Conservation (phyloP, 2,329 filamentous ascomycete genomes). For the Ascochyta pisi region DNA sequence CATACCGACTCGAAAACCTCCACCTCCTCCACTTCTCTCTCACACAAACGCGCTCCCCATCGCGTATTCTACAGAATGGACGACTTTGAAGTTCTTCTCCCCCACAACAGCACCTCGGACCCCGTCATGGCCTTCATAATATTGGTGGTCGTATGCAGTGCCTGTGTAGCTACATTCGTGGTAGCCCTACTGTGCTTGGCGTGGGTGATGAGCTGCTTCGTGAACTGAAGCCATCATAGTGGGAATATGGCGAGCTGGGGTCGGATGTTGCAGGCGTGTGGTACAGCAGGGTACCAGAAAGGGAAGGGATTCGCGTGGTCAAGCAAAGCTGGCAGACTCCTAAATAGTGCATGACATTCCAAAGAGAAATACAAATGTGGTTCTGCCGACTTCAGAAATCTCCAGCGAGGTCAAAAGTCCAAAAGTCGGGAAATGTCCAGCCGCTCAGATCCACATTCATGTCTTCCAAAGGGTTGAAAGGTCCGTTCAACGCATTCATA, state of each 20-base stretch:
- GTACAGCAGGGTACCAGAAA: neutral
- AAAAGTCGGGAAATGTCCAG: constrained; percentile 47
- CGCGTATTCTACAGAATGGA: neutral
- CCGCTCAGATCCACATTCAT: constrained; percentile 38
- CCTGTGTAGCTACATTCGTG: neutral
- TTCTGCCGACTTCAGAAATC: constrained; percentile 27
- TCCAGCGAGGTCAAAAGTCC: constrained; percentile 43
- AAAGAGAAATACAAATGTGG: neutral
- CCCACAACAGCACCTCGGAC: neutral
- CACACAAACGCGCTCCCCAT: too few relatives aligned
- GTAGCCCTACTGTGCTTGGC: neutral
- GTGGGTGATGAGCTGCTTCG: neutral
- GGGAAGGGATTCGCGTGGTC: neutral
- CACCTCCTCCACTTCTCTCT: too few relatives aligned
- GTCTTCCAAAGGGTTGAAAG: constrained; percentile 35
- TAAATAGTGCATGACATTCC: neutral
- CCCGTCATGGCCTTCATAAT: neutral
- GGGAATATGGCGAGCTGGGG: neutral
- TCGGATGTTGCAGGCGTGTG: neutral
- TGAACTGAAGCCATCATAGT: neutral
- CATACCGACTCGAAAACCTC: too few relatives aligned
- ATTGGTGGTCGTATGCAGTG: neutral
- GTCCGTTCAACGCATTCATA: constrained; percentile 4
- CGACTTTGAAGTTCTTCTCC: neutral
- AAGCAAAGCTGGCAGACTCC: neutral